Evolutionary conservation across 176 grass and related monocot genomes (phyloP).

Genomic region (Eragrostis curvula): DNA sequence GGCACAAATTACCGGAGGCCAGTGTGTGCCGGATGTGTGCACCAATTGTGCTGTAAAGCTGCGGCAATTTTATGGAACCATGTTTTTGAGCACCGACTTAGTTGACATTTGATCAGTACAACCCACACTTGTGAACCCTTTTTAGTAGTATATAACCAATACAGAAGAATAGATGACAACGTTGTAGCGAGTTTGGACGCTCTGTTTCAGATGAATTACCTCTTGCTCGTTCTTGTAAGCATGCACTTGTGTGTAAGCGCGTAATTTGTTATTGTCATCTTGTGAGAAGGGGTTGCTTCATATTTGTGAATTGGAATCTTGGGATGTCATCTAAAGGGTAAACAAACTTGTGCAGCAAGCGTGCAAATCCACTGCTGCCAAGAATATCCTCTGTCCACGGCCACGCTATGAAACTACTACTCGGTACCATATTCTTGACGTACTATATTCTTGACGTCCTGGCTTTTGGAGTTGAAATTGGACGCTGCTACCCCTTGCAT

Average conservation of each 20-base stretch:
- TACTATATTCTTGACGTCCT: too few species aligned
- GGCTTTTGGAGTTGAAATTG: too few species aligned
- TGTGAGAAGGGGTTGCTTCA: too few species aligned
- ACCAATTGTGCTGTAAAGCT: slow-evolving; percentile 29
- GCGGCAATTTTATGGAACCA: slow-evolving; percentile 43
- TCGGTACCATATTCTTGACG: too few species aligned
- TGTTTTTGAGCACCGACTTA: slow-evolving; percentile 52
- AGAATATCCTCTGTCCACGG: too few species aligned
- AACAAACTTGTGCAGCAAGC: too few species aligned
- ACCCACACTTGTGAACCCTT: background rate
- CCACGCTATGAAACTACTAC: too few species aligned
- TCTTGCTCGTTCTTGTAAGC: background rate
- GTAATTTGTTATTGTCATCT: too few species aligned
- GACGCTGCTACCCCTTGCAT: too few species aligned
- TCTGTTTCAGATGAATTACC: background rate
- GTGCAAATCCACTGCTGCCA: too few species aligned
- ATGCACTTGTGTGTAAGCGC: too few species aligned
- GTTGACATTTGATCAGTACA: slow-evolving; percentile 35
- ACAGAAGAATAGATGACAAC: slow-evolving; percentile 15
- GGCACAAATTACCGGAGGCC: slow-evolving; percentile 25
- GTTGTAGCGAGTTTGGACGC: background rate
- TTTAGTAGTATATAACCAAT: slow-evolving; percentile 27
- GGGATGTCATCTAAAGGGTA: background rate
- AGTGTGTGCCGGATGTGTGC: background rate
- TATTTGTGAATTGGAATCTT: too few species aligned